phyloP scores from a whole-genome alignment of 495 filamentous ascomycete genomes.

The Wilcoxina mikolae region DNA sequence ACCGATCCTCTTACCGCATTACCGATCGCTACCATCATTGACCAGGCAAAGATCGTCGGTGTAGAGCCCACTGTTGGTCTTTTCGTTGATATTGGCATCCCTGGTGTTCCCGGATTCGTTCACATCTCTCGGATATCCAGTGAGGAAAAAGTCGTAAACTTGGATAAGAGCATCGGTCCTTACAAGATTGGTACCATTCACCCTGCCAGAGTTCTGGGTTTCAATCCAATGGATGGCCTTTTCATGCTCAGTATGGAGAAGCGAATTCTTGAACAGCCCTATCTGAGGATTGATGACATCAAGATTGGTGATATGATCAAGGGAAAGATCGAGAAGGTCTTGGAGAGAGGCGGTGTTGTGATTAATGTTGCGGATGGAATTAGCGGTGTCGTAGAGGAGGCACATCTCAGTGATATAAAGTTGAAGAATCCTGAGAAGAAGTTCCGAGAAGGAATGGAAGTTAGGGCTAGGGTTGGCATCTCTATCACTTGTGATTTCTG shows the following conservation, averaged over 20 bases:
- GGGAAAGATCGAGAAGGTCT: conserved; percentile 67
- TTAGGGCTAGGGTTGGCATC: conserved; percentile 54
- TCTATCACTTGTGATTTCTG: neutral
- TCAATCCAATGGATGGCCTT: conserved; percentile 71
- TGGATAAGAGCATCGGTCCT: conserved; percentile 57
- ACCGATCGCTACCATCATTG: conserved; percentile 58
- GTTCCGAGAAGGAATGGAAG: conserved; percentile 71
- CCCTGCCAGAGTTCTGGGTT: conserved; percentile 66
- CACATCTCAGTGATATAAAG: conserved; percentile 73
- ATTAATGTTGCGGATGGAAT: conserved; percentile 75
- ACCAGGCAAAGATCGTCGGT: conserved; percentile 58
- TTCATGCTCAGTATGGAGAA: conserved; percentile 75
- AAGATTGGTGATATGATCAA: conserved; percentile 65
- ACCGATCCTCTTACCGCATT: conserved; percentile 33
- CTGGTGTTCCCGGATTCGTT: conserved; percentile 65
- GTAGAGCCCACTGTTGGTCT: conserved; percentile 65
- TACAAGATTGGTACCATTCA: conserved; percentile 67
- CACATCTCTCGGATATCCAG: conserved; percentile 74
- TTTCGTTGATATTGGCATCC: conserved; percentile 63
- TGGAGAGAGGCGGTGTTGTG: conserved; percentile 49
- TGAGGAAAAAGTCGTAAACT: conserved; percentile 67
- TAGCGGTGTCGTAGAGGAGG: conserved; percentile 68
- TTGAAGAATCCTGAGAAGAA: conserved; percentile 91
- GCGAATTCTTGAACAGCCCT: conserved; percentile 69
- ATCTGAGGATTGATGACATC: conserved; percentile 78